Evolutionary conservation across 306 rosid species (phyloP), one percentile per base, ranked within the genome.

Genomic region (Lotus japonicus): DNA sequence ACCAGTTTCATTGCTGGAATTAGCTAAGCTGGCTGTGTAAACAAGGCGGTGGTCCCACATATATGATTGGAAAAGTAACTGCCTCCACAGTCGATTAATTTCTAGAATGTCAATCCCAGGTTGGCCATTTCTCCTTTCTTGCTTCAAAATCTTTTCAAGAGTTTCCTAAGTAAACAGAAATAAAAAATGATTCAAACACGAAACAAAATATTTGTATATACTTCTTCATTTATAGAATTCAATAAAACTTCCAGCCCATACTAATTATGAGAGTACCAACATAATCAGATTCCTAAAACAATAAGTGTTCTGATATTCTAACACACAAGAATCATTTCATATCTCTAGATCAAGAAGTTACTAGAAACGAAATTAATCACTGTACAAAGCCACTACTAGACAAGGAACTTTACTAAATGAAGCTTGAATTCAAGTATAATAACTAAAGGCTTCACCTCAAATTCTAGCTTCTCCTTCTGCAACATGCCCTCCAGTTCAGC

Each of bases 11-110:
- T 46, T 53, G 70, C 60, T 71, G 60, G 73, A 72, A 51, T 75
- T 79, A 49, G 75, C 77, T 80, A 70, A 58, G 66, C 46, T 72
- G 58, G 74, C 87, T 21, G 75, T 88, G 69, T 63, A 72, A 66
- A 86, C 50, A 66, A 94, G 87, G 72, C 95, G 92, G 52, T 78
- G 87, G 75, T 88, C 97, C 99, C 97, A 95, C 79, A 86, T 64
- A 54, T 87, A 87, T 15, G 96, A 95, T 70, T 84, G 97, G 79
- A 87, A 90, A 75, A 90, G 80, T 58, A 94, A 57, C 71, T 84
- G 97, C 86, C 97, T 86, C 72, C 94, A 79, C 67, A 94, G 59
- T 55, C 85, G 82, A 72, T 90, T 86, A 78, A 94, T 83, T 79
- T 94, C 95, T 71, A 94, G 85, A 82, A 95, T 81, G 81, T 95